Evolutionary conservation across 2,329 filamentous ascomycete species (phyloP), one percentile per base, ranked within the genome.

Genomic region (Hypoxylon sp.): DNA sequence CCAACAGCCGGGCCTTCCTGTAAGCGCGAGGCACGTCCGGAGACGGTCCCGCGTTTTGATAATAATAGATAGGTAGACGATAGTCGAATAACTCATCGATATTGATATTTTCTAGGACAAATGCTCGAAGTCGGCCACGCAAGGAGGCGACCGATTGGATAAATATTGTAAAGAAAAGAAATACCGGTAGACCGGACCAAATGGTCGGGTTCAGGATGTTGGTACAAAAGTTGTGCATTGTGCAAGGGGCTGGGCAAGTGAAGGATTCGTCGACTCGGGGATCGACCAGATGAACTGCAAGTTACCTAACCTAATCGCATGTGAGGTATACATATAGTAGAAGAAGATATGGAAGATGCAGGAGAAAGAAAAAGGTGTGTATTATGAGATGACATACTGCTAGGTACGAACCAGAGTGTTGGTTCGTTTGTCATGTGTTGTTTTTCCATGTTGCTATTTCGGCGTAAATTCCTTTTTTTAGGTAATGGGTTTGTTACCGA

Each of bases 1-100:
- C 55, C 52, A 61, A 61, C 55, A 56, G 43, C 56, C 52, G 34
- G n/a, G 30, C 42, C 54, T 31, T 50, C 46, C 30, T 50, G 47
- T 56, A 61, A 53, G 52, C 58, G 50, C 49, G 50, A 51, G 51
- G 51, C 38, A 53, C 42, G 43, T 29, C 34, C 40, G 27, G 21
- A 38, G 37, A 32, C 35, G 20, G 36, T 36, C 43, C 38, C 35
- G 46, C 49, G 42, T 40, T 37, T 37, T 51, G 37, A 42, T 44
- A 25, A 48, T 23, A 31, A 19, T 32, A 45, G 26, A 40, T 34
- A 30, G 27, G 31, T 23, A 27, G 20, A 37, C 7, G 7, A 16
- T 30, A 43, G 13, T 16, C 12, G 16, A 17, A 12, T n/a, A n/a
- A n/a, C n/a, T n/a, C 7, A 30, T 44, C 25, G 26, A 35, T 50